Conservation (phyloP, 129 eudicot species). For the Cynara cardunculus region DNA sequence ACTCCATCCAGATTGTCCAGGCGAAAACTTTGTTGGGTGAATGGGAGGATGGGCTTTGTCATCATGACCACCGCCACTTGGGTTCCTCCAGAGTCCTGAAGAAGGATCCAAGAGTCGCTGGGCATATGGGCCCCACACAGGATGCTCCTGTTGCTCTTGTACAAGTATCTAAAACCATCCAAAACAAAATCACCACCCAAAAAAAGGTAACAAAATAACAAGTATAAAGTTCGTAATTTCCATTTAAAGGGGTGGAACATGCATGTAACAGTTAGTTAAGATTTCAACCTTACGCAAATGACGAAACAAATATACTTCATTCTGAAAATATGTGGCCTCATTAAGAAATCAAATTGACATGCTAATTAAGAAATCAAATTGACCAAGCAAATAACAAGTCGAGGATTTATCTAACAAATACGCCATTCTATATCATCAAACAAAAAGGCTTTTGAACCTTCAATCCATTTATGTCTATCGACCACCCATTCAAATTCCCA, state of each 20-base stretch:
- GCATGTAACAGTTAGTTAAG: not conserved
- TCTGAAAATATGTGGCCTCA: too few relatives aligned
- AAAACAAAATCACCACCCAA: not conserved
- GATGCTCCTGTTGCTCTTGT: slow-evolving; percentile 87
- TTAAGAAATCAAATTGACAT: too few relatives aligned
- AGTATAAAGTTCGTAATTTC: not conserved
- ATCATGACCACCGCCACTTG: slow-evolving; percentile 86
- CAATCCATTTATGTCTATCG: too few relatives aligned
- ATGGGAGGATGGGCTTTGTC: slow-evolving; percentile 99
- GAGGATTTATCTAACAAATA: too few relatives aligned
- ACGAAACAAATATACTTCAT: too few relatives aligned
- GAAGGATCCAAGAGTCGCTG: slow-evolving; percentile 75
- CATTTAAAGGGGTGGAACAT: not conserved
- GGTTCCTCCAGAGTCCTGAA: slow-evolving; percentile 86
- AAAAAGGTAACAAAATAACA: not conserved
- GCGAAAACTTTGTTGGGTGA: slow-evolving; percentile 93
- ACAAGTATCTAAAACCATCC: slow-evolving; percentile 64
- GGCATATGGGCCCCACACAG: slow-evolving; percentile 85
- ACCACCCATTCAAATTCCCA: too few relatives aligned
- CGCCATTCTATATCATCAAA: too few relatives aligned
- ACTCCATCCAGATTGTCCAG: slow-evolving; percentile 91
- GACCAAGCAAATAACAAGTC: too few relatives aligned
- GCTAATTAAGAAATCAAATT: too few relatives aligned
- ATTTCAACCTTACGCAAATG: too few relatives aligned
- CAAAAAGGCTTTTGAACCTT: too few relatives aligned